phyloP scores from a whole-genome alignment of 495 filamentous ascomycete species.

The Amphirosellinia nigrospora region DNA sequence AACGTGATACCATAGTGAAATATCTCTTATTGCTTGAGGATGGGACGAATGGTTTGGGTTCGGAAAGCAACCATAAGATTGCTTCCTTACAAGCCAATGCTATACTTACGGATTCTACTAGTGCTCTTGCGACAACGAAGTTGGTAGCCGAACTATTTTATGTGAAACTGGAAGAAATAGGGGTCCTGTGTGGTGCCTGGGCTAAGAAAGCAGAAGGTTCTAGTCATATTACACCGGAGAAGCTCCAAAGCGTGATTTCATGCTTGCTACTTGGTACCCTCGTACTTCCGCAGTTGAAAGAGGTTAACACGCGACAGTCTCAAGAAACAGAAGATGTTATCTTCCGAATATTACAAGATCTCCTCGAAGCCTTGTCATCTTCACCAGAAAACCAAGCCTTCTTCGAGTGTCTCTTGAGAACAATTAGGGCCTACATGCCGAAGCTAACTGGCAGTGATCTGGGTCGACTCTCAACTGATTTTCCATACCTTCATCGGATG shows the following conservation, averaged over 20 bases:
- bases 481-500: conserved; percentile 43
- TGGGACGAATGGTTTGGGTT: conserved; percentile 10
- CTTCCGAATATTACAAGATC: conserved; percentile 40
- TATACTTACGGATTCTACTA: conserved; percentile 41
- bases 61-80: conserved; percentile 4
- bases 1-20: conserved; percentile 39
- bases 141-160: conserved; percentile 56
- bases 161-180: conserved; percentile 53
- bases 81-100: conserved; percentile 6
- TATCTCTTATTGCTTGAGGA: conserved; percentile 51
- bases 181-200: conserved; percentile 49
- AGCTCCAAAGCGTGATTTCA: conserved; percentile 53
- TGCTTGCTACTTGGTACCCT: conserved; percentile 50
- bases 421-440: conserved; percentile 48
- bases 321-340: conserved; percentile 47
- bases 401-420: conserved; percentile 43
- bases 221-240: conserved; percentile 49
- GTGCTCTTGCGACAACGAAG: conserved; percentile 50
- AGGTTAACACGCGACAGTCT: conserved; percentile 47
- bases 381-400: conserved; percentile 44
- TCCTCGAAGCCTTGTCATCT: conserved; percentile 41
- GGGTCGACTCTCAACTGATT: conserved; percentile 37
- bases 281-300: conserved; percentile 50
- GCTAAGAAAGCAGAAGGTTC: conserved; percentile 49
- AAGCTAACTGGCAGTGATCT: conserved; percentile 40